Percentiles rank a stretch among this genome's conserved stretches.
Conservation (phyloP, 208 protist species). For the Tritrichomonas foetus region DNA sequence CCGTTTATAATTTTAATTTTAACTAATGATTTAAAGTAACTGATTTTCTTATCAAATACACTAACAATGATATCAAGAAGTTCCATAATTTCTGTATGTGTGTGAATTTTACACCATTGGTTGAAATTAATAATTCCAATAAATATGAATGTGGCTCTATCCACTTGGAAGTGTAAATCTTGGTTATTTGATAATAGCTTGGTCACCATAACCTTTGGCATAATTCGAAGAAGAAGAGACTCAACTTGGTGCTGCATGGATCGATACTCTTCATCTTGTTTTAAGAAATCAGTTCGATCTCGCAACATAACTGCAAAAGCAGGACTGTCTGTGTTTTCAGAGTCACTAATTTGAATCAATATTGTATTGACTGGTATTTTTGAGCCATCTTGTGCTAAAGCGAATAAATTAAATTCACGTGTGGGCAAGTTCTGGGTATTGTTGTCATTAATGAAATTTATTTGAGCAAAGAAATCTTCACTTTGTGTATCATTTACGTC, state of each 20-base stretch:
- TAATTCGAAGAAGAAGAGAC: neutral
- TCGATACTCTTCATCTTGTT: neutral
- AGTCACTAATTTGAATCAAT: neutral
- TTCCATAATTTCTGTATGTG: neutral
- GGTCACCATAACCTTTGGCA: neutral
- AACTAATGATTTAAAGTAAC: neutral
- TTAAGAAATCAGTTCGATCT: neutral
- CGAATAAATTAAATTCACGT: neutral
- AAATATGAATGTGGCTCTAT: neutral
- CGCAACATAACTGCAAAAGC: neutral
- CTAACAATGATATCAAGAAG: neutral
- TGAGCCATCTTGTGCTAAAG: neutral
- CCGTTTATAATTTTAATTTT: constrained; percentile 32
- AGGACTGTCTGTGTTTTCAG: neutral
- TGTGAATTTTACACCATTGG: neutral
- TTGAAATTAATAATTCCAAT: neutral
- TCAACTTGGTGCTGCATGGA: neutral
- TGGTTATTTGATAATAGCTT: neutral
- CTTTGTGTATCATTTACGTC: neutral
- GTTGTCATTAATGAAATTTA: neutral
- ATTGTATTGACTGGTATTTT: neutral
- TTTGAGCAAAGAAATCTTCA: too few species aligned
- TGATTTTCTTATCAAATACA: neutral
- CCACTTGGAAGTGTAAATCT: neutral
- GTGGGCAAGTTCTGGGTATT: neutral